Base-by-base conservation (phyloP, 108 stramenopile species). In the Pseudonitzschia pungens region DNA sequence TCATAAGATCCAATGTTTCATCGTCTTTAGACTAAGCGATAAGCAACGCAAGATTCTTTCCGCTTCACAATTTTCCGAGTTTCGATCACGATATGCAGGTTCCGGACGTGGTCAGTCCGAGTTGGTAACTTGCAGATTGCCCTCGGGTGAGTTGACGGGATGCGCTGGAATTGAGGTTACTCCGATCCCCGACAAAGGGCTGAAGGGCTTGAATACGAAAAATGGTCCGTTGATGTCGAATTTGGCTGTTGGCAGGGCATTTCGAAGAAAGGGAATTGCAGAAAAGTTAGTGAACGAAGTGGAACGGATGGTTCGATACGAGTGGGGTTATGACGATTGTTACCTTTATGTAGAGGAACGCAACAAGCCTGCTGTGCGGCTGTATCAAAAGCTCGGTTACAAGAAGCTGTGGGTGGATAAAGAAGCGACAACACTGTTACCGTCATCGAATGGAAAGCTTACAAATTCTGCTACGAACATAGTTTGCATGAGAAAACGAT, bases 321-420 rank as follows among this genome's bases (percentile, higher is more conserved):
- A 87, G 43, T 93, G 90, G 90, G 88, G 86, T 33, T 86, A 72
- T 51, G 79, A 89, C 12, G 86, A 84, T 51, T 84, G 84, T 42
- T 94, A 84, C 71, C 78, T 94, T 1, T 90, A 89, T 63, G 93
- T 94, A 5, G 93, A 94, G 72, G 71, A 87, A 51, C 74, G 89
- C 20, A 94, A 94, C 73, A 62, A 57, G 15, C 77, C 81, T 14
- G 93, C 90, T 14, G 70, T 90, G 16, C 80, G 79, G 68, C 69
- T 94, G 26, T 94, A 94, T 73, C 67, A 83, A 69, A 94, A 92
- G 60, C 64, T 91, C 63, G 93, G 93, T 0, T 94, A 94, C 63
- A 60, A 67, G 65, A 69, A 62, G 31, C 32, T 87, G 15, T 92
- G 90, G 93, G 77, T 81, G 32, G 92, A 93, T 77, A 70, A 74